phyloP scores from a whole-genome alignment of 23 red algal species.

The Gracilaria gracilis region DNA sequence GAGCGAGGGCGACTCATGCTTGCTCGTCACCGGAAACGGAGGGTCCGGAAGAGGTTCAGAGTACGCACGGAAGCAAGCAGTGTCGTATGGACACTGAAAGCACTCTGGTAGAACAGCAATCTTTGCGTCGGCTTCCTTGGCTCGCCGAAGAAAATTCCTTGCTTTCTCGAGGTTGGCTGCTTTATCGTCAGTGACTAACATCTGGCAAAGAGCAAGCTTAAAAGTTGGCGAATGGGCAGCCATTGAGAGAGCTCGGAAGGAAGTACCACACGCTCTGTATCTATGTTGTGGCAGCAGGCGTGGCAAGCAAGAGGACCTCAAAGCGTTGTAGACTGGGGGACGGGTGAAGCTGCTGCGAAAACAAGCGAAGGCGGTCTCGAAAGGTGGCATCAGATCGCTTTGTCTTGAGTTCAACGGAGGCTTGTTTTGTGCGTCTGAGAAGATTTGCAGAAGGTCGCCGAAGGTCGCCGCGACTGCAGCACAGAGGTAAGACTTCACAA shows the following conservation, averaged over 20 bases:
- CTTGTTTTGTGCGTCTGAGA: neutral
- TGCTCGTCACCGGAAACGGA: neutral
- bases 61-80: conserved; percentile 78
- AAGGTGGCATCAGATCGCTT: conserved; percentile 1
- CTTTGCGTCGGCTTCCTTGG: conserved; percentile 54
- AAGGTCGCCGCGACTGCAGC: no score
- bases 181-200: conserved; percentile 80
- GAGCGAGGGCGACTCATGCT: conserved; percentile 65
- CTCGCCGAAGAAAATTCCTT: conserved; percentile 42
- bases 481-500: no score
- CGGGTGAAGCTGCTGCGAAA: neutral
- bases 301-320: neutral
- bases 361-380: neutral
- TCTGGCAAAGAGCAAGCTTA: conserved; percentile 91
- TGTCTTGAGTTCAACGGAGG: neutral
- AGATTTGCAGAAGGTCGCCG: neutral
- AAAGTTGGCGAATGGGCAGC: conserved; percentile 42
- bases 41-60: conserved; percentile 81
- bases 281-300: neutral
- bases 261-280: neutral
- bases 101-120: conserved; percentile 97
- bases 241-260: neutral
- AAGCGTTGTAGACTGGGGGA: neutral
- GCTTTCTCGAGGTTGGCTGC: conserved; percentile 70
- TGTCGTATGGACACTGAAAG: conserved; percentile 99